A percentile compares a stretch with the other conserved stretches of the same genome.
These are phyloP conservation scores for Cryptosporidium baileyi DNA, from an alignment of 169 alveolate genomes.

Conservation along the genomic window DNA sequence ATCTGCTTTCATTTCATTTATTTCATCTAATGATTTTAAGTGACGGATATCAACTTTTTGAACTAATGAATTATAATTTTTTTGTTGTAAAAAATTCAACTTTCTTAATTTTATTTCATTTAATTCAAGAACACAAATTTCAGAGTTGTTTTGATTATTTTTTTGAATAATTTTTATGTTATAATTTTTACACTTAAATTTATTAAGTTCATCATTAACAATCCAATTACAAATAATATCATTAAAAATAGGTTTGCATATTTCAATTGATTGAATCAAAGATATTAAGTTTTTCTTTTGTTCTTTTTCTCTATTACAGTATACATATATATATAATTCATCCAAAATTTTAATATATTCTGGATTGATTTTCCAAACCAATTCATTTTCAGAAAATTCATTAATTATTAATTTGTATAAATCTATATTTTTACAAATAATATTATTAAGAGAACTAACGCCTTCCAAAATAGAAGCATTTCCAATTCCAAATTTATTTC, in stretches of 20 bases:
- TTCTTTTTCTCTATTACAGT: background rate
- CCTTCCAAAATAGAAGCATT: background rate
- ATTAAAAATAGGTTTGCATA: too few species aligned
- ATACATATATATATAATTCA: background rate
- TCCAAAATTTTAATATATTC: background rate
- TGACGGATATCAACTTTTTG: too few species aligned
- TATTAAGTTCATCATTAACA: background rate
- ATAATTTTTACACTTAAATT: background rate
- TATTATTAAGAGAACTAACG: background rate
- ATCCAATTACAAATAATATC: too few species aligned
- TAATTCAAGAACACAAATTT: background rate
- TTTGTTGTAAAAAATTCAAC: background rate
- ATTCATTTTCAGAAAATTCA: background rate
- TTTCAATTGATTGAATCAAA: background rate
- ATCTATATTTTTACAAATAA: background rate
- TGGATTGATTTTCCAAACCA: background rate
- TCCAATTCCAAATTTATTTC: constrained; percentile 40
- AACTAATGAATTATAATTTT: background rate
- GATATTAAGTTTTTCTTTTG: background rate
- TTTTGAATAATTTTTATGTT: background rate
- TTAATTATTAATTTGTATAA: background rate
- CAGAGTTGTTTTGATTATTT: background rate
- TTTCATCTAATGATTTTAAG: too few species aligned
- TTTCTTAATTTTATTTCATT: background rate
- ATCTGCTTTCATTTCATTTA: background rate